phyloP scores from a whole-genome alignment of 768 basidiomycete species.

The Trametes maxima region DNA sequence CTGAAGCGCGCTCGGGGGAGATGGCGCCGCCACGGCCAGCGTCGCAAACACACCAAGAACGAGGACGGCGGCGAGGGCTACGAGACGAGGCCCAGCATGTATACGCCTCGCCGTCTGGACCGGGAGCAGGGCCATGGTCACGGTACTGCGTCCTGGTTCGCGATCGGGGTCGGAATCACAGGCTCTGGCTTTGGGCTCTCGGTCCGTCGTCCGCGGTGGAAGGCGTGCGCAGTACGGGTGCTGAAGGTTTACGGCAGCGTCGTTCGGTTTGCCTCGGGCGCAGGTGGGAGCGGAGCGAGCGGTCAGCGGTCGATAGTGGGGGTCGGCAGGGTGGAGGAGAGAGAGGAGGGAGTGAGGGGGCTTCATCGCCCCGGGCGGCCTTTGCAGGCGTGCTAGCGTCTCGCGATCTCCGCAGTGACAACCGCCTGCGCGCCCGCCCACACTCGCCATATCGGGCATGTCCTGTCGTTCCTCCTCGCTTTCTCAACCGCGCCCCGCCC shows the following conservation, averaged over 20 bases:
- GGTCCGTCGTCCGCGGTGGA: not conserved
- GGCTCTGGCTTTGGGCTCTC: not conserved
- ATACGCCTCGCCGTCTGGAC: not conserved
- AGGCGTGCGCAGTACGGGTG: not conserved
- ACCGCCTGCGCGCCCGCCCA: not conserved
- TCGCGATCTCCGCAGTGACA: conserved; percentile 5
- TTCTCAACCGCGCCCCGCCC: not conserved
- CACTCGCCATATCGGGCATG: conserved; percentile 3
- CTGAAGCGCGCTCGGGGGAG: not conserved
- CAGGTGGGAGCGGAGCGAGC: not conserved
- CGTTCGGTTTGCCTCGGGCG: not conserved
- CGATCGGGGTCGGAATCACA: conserved; percentile 13
- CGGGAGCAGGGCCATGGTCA: conserved; percentile 1
- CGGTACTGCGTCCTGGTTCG: conserved; percentile 9
- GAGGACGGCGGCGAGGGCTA: not conserved
- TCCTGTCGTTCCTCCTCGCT: not conserved
- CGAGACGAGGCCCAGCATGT: not conserved
- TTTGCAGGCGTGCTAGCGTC: conserved; percentile 4
- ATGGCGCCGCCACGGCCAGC: not conserved
- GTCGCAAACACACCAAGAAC: conserved; percentile 1
- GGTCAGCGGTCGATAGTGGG: not conserved
- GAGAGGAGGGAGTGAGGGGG: not conserved
- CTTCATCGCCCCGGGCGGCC: conserved; percentile 12
- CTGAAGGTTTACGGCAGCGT: not conserved
- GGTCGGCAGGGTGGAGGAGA: not conserved